Evolutionary conservation across 2,329 filamentous ascomycete genomes (phyloP), one percentile per base, ranked within the genome.

Genomic region (Fusarium mexicanum): DNA sequence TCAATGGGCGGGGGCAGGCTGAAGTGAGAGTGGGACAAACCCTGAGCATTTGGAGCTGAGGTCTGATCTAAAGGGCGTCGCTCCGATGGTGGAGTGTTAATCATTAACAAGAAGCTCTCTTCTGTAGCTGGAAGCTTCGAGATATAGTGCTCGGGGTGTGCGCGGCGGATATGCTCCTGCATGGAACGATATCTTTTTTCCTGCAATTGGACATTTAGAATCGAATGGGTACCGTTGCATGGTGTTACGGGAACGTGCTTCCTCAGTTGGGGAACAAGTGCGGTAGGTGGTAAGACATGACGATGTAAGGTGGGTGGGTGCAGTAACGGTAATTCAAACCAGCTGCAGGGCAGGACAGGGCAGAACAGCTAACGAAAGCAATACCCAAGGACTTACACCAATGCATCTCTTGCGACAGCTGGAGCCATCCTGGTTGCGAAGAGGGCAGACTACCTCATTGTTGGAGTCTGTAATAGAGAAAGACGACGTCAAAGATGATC

Each of bases 101-200:
- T 94, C 96, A 98, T 98, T 83, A 98, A 88, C 80, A 93, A 87
- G 85, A 99, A 98, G 91, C 95, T 98, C 85, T 98, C 96, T 84
- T 98, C 96, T 78, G 96, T 99, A 55, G 96, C 96, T 76, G 96
- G 96, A 78, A 98, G 93, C 89, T 98, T 98, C 57, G 96, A 92
- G 79, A 99, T 97, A 86, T 98, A 98, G 83, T 98, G 93, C 83
- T 97, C 95, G 71, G 96, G 96, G 83, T 99, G 96, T 77, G 96
- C 96, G 83, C 96, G 92, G 79, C 96, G 94, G 80, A 99, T 98
- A 82, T 99, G 96, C 89, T 99, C 96, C 85, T 98, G 96, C 94
- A 99, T 98, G 73, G 96, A 98, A 83, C 96, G 95, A 86, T 95
- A 99, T 77, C 94, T 91, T 85, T 97, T 97, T 87, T 97, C 94